Percentiles rank a stretch among this genome's conserved stretches.
Conservation (phyloP, 2,329 filamentous ascomycete genomes). For the Penicillium corylophilum region DNA sequence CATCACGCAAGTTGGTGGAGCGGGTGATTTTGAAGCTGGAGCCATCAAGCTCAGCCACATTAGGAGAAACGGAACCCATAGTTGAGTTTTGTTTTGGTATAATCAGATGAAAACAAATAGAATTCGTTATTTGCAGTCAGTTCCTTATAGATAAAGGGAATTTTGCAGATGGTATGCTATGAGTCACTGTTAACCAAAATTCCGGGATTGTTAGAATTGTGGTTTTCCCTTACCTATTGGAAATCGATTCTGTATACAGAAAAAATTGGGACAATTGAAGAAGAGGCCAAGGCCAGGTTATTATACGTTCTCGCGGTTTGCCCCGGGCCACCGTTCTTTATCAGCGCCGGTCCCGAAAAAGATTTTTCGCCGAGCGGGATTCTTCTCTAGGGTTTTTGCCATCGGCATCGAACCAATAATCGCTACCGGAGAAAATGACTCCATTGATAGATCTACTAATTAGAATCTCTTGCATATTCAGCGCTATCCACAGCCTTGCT, state of each 20-base stretch:
- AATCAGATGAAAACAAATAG: background rate
- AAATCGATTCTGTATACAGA: background rate
- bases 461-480: background rate
- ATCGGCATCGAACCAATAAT: constrained; percentile 15
- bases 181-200: background rate
- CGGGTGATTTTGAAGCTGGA: constrained; percentile 42
- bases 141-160: background rate
- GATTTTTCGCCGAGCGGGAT: constrained; percentile 18
- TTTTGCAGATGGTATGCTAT: background rate
- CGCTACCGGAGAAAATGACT: background rate
- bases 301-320: constrained; percentile 18
- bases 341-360: constrained; percentile 14
- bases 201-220: background rate
- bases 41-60: constrained; percentile 38
- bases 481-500: background rate
- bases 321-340: constrained; percentile 11
- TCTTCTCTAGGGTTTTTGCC: constrained; percentile 12
- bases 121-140: background rate
- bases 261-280: background rate
- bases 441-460: background rate
- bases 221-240: background rate
- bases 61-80: constrained; percentile 34
- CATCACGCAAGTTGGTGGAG: constrained; percentile 34
- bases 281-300: background rate
- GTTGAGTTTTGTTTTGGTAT: constrained; percentile 1